A percentile compares a stretch with the other conserved stretches of the same genome.
These are phyloP conservation scores for Myochromella boudieri DNA, from an alignment of 768 basidiomycete species.

Conservation along the genomic window DNA sequence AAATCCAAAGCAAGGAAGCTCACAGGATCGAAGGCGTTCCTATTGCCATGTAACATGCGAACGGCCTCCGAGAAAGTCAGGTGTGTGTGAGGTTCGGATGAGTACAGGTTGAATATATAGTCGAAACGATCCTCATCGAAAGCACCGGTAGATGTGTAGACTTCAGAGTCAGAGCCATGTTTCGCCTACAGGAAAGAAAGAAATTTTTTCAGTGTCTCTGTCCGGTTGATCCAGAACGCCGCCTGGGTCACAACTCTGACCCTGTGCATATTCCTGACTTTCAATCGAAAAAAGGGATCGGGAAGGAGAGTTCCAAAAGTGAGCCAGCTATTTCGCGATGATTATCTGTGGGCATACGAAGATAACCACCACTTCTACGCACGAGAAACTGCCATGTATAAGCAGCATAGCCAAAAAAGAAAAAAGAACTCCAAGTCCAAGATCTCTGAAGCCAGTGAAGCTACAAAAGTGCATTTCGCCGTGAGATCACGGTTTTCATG, in stretches of 20 bases:
- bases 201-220: constrained; percentile 6
- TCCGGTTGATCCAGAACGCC: background rate
- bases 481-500: background rate
- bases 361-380: constrained; percentile 12
- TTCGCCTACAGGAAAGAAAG: constrained; percentile 27
- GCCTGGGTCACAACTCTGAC: constrained; percentile 19
- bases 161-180: constrained; percentile 42
- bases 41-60: constrained; percentile 40
- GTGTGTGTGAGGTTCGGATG: constrained; percentile 37
- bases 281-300: constrained; percentile 44
- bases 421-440: constrained; percentile 37
- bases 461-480: constrained; percentile 20
- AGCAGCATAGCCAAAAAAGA: constrained; percentile 34
- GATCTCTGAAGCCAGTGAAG: constrained; percentile 35
- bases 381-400: constrained; percentile 43
- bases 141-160: constrained; percentile 37
- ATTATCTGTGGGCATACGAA: background rate
- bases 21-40: constrained; percentile 37
- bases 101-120: constrained; percentile 40
- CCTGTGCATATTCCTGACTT: constrained; percentile 37
- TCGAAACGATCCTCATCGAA: constrained; percentile 40
- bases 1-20: constrained; percentile 9
- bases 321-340: constrained; percentile 26
- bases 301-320: constrained; percentile 36
- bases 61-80: constrained; percentile 38